Percentiles rank a stretch among this genome's conserved stretches.
These are phyloP conservation scores for Aureobasidium sp. DNA, from an alignment of 2,329 filamentous ascomycete species.

Conservation along the genomic window DNA sequence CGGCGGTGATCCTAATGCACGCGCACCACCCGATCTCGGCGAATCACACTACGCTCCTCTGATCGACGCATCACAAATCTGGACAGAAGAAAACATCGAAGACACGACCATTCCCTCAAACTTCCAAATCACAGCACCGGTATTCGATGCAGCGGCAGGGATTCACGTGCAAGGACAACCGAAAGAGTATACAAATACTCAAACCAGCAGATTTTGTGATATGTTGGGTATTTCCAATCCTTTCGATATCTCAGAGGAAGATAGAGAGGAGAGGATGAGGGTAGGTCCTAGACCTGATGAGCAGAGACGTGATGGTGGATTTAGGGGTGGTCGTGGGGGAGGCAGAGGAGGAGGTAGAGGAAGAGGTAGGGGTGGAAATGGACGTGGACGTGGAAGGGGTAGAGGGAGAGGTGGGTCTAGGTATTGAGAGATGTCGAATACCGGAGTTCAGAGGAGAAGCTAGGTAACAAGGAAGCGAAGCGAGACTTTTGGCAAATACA, in stretches of 20 bases:
- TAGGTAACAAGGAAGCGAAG: not conserved
- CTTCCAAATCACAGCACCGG: slow-evolving; percentile 80
- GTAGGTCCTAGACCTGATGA: slow-evolving; percentile 60
- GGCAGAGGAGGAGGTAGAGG: slow-evolving; percentile 23
- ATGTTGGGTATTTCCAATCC: slow-evolving; percentile 81
- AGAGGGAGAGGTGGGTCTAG: slow-evolving; percentile 7
- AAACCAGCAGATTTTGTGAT: slow-evolving; percentile 85
- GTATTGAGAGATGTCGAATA: not conserved
- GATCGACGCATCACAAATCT: slow-evolving; percentile 76
- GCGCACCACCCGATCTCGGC: slow-evolving; percentile 67
- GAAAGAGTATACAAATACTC: slow-evolving; percentile 85
- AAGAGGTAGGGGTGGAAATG: slow-evolving; percentile 19
- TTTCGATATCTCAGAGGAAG: slow-evolving; percentile 77
- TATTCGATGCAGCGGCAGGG: slow-evolving; percentile 66
- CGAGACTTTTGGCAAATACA: too few relatives aligned
- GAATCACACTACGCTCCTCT: slow-evolving; percentile 72
- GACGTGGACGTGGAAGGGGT: not conserved
- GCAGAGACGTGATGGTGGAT: slow-evolving; percentile 29
- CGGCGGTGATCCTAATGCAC: slow-evolving; percentile 66
- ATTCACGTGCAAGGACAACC: slow-evolving; percentile 71
- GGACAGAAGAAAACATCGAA: slow-evolving; percentile 81
- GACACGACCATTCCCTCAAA: slow-evolving; percentile 79
- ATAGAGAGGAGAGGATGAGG: slow-evolving; percentile 66
- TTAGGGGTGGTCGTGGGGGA: slow-evolving; percentile 26
- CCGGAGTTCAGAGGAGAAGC: too few relatives aligned